phyloP scores from a whole-genome alignment of 352 stramenopile species.

The Halophytophthora batemanensis region DNA sequence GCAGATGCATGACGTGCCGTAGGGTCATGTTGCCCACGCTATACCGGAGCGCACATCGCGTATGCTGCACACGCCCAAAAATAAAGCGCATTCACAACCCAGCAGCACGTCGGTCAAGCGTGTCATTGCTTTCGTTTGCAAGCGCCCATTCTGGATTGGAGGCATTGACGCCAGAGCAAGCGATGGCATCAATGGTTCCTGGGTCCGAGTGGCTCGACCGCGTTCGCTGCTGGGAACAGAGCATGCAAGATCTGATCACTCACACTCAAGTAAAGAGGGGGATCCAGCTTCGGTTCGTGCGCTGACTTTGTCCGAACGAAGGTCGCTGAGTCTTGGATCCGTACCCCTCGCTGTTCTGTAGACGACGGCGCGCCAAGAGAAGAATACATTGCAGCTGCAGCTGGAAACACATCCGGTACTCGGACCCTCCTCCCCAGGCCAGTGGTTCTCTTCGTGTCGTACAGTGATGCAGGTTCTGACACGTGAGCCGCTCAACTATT shows the following conservation, averaged over 20 bases:
- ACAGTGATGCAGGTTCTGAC: too few species aligned
- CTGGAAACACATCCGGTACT: constrained; percentile 47
- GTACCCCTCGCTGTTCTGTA: background rate
- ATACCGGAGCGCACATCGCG: too few species aligned
- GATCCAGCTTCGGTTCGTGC: background rate
- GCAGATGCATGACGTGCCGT: too few species aligned
- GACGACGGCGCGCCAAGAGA: constrained; percentile 27
- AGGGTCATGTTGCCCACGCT: too few species aligned
- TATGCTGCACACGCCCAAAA: too few species aligned
- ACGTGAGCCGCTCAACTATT: background rate
- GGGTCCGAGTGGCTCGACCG: constrained; percentile 4
- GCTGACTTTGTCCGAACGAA: background rate
- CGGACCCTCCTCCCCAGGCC: background rate
- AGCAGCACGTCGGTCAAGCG: too few species aligned
- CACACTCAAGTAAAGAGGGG: constrained; percentile 17
- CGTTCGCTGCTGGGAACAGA: constrained; percentile 7
- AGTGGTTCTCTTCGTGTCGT: background rate
- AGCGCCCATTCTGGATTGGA: background rate
- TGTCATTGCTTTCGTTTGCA: background rate
- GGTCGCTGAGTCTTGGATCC: background rate
- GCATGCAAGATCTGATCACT: constrained; percentile 12
- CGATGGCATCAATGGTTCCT: constrained; percentile 4
- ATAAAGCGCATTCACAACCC: too few species aligned
- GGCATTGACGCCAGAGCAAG: background rate
- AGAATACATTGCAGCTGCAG: constrained; percentile 37